Evolutionary conservation across 768 basidiomycete species (phyloP), one percentile per base, ranked within the genome.

Genomic region (Phlebiopsis flavidoalba): DNA sequence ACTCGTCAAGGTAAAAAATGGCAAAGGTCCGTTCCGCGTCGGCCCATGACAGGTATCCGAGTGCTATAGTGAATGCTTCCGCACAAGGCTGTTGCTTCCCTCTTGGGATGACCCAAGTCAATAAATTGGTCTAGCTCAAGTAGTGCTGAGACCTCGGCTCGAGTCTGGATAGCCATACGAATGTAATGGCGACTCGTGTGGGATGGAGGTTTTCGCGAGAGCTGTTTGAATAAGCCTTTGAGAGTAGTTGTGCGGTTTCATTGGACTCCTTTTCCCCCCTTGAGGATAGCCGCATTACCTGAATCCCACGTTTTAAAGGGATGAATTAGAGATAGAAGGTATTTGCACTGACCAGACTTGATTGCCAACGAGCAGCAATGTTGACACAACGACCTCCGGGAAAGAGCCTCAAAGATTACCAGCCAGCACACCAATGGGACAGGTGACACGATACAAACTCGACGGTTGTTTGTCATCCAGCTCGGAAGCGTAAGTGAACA

Each of bases 271-370:
- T 98, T n/a, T 6, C 97, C 97, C 10, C 97, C 96, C 74, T 99
- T 98, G 33, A 98, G 76, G 60, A 99, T 98, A 8, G 95, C 96
- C 21, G 95, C 89, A 71, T 99, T 99, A 1, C 96, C 96, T 97
- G 65, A 6, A 31, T 31, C 6, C 6, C 26, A 31, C 26, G 6
- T 50, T 53, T 54, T 57, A 19, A 50, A 10, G 33, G n/a, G n/a
- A n/a, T 17, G 17, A 49, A n/a, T n/a, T 40, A 19, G 8, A n/a
- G 2, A 51, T 45, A 40, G 21, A 45, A 52, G 22, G 19, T 51
- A 8, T 7, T 24, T 8, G 33, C 19, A 69, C 84, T 60, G 62
- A 93, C 96, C 96, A 33, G 95, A 97, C 73, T 98, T 99, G 70
- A 99, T 91, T 1, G 97, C 96, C 69, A 98, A n/a, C n/a, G 77